phyloP scores from a whole-genome alignment of 1,284 basidiomycete species.

The Volvariella volvacea region DNA sequence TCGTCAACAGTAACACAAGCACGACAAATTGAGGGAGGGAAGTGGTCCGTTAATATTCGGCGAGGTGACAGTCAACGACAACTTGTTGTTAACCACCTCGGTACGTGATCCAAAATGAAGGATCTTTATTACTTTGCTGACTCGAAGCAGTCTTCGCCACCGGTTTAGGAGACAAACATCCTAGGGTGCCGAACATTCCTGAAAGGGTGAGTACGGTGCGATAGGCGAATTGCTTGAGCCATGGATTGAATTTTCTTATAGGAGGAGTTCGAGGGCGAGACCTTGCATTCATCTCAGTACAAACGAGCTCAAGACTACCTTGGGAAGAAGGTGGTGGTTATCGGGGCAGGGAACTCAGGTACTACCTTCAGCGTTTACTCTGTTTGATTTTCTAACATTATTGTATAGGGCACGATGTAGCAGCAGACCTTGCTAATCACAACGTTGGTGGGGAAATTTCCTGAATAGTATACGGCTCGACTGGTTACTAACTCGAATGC shows the following conservation, averaged over 20 bases:
- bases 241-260: conserved; percentile 16
- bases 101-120: not conserved
- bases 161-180: conserved; percentile 46
- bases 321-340: conserved; percentile 54
- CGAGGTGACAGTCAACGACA: conserved; percentile 35
- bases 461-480: not conserved
- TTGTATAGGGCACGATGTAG: conserved; percentile 24
- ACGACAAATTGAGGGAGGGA: conserved; percentile 36
- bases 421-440: conserved; percentile 21
- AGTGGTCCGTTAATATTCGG: conserved; percentile 49
- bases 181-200: conserved; percentile 35
- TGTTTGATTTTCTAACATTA: not conserved
- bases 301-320: conserved; percentile 38
- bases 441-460: conserved; percentile 15
- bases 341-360: conserved; percentile 59
- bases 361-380: conserved; percentile 5
- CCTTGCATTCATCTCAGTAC: conserved; percentile 50
- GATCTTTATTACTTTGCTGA: not conserved
- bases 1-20: conserved; percentile 41
- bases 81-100: conserved; percentile 48
- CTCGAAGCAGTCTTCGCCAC: conserved; percentile 49
- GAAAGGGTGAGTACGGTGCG: not conserved
- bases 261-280: conserved; percentile 47
- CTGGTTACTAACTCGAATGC: not conserved
- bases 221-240: no score